phyloP scores from a whole-genome alignment of 345 rosid genomes.

The Anacardium occidentale region DNA sequence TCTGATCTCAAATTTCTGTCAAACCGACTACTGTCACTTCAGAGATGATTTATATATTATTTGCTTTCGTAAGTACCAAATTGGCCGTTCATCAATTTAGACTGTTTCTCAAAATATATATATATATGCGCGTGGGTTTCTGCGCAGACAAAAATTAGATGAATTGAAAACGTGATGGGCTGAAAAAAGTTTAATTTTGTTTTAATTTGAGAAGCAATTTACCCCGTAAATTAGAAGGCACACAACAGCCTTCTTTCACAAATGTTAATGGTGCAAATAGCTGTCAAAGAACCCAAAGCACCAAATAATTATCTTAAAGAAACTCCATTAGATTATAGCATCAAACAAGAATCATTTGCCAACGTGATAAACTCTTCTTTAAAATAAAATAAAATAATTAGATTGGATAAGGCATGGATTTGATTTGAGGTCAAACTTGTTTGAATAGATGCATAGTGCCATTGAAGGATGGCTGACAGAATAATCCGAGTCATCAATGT shows the following conservation, averaged over 20 bases:
- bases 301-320: not conserved
- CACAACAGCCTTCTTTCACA: not conserved
- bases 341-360: not conserved
- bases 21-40: too few species aligned
- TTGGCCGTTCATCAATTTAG: not conserved
- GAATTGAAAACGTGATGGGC: not conserved
- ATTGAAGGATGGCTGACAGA: too few species aligned
- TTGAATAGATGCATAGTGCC: too few species aligned
- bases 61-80: not conserved
- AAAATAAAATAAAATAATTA: not conserved
- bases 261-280: not conserved
- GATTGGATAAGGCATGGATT: too few species aligned
- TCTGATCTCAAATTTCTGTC: too few species aligned
- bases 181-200: too few species aligned
- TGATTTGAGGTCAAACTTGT: too few species aligned
- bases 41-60: too few species aligned
- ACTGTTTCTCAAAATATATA: slow-evolving; percentile 2
- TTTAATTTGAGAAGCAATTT: not conserved
- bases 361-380: not conserved
- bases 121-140: not conserved
- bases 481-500: too few species aligned
- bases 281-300: slow-evolving; percentile 19
- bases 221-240: not conserved
- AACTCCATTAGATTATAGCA: slow-evolving; percentile 4
- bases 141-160: not conserved